Evolutionary conservation across 306 rosid genomes (phyloP).

Genomic region (Cicer arietinum): DNA sequence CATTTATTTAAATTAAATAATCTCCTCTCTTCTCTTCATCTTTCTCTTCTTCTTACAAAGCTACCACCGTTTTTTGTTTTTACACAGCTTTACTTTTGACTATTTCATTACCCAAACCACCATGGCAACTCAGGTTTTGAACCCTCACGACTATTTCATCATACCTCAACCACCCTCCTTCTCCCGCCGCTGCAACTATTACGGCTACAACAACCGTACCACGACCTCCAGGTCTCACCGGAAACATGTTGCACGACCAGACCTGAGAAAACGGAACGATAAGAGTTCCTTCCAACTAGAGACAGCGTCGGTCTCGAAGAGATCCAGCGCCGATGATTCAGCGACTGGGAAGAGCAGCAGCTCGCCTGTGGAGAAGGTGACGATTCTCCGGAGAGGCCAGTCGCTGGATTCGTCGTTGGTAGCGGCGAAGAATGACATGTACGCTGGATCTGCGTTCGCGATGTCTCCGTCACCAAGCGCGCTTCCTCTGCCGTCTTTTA

Average conservation of each 20-base stretch:
- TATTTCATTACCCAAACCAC: neutral
- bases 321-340: conserved; percentile 59
- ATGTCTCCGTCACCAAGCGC: conserved; percentile 88
- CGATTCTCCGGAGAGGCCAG: conserved; percentile 76
- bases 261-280: conserved; percentile 45
- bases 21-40: conserved; percentile 12
- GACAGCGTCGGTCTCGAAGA: conserved; percentile 39
- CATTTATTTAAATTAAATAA: neutral
- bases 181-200: conserved; percentile 54
- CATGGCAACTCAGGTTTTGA: conserved; percentile 83
- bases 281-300: conserved; percentile 23
- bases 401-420: conserved; percentile 64
- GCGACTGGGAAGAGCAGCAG: conserved; percentile 41
- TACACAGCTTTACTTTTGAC: neutral
- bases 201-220: conserved; percentile 30
- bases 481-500: conserved; percentile 84
- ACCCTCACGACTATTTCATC: conserved; percentile 73
- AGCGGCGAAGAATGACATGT: conserved; percentile 53
- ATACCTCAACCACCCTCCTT: conserved; percentile 47
- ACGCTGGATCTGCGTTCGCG: conserved; percentile 91
- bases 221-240: conserved; percentile 52
- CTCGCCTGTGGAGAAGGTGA: conserved; percentile 60
- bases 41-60: neutral
- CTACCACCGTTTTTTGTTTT: too few relatives aligned
- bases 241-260: conserved; percentile 51